Evolutionary conservation across 176 grass and related monocot genomes (phyloP).

Genomic region (Oryza officinalis): DNA sequence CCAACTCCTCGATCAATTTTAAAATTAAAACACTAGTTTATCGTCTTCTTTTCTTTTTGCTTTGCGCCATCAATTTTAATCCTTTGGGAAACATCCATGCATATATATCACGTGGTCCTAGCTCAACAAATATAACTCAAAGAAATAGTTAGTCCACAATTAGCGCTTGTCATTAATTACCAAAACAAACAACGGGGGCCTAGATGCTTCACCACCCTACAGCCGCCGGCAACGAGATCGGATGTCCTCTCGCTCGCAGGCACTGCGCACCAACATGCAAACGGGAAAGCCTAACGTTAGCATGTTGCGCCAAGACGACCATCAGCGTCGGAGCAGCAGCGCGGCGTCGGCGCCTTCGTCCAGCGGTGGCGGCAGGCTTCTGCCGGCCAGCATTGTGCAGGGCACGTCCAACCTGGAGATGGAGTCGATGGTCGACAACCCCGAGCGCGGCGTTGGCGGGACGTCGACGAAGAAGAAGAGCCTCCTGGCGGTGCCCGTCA

Average conservation of each 20-base stretch:
- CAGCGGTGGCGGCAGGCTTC: constrained; percentile 46
- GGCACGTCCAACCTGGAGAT: constrained; percentile 70
- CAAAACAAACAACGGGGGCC: no score
- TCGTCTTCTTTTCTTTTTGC: no score
- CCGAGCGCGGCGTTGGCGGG: constrained; percentile 19
- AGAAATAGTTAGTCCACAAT: no score
- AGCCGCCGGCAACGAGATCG: neutral
- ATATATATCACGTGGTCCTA: no score
- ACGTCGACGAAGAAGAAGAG: constrained; percentile 30
- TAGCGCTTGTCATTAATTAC: no score
- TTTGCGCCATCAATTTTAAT: no score
- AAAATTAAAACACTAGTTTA: no score
- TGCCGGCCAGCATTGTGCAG: constrained; percentile 76
- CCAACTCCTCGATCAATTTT: no score
- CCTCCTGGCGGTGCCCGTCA: constrained; percentile 80
- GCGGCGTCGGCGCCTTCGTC: neutral
- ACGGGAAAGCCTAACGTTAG: neutral
- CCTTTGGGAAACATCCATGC: no score
- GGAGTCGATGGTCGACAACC: constrained; percentile 51
- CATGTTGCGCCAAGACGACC: neutral
- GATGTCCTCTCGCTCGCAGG: neutral
- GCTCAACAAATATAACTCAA: no score
- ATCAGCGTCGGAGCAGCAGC: constrained; percentile 42
- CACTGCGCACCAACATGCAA: neutral
- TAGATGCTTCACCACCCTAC: neutral